These are phyloP conservation scores for Porphyrellus cyaneotinctus DNA, from an alignment of 768 basidiomycete species.

Conservation along the genomic window DNA sequence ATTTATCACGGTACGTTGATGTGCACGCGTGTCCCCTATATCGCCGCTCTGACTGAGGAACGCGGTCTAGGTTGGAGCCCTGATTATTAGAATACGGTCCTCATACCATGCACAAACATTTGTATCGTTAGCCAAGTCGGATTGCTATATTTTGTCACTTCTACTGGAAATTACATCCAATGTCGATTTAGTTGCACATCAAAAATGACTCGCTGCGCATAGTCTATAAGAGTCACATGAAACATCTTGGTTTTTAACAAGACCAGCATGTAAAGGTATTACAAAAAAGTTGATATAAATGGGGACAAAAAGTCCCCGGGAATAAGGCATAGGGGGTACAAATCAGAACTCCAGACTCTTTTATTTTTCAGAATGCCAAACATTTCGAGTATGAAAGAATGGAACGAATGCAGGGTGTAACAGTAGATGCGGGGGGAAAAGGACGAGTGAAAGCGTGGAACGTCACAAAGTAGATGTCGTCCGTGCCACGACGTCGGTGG, in stretches of 20 bases:
- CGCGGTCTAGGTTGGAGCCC: conserved; percentile 40
- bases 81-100: conserved; percentile 25
- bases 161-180: conserved; percentile 9
- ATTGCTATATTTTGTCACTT: conserved; percentile 1
- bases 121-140: conserved; percentile 3
- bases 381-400: conserved; percentile 12
- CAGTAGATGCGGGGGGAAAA: conserved; percentile 17
- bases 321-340: conserved; percentile 12
- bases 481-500: conserved; percentile 1
- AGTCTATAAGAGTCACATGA: conserved; percentile 23
- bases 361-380: conserved; percentile 11
- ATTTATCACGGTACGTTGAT: conserved; percentile 67
- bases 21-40: neutral
- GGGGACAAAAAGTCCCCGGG: conserved; percentile 4
- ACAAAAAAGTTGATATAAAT: conserved; percentile 27
- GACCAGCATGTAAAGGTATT: conserved; percentile 28
- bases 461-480: conserved; percentile 13
- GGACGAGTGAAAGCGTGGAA: neutral
- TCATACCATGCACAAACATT: neutral
- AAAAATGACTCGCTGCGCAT: conserved; percentile 11
- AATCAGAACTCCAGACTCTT: conserved; percentile 12
- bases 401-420: conserved; percentile 17
- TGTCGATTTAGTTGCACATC: conserved; percentile 11
- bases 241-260: conserved; percentile 3
- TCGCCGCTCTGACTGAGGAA: conserved; percentile 1